These are phyloP conservation scores for Syzygium aqueum DNA, from an alignment of 345 rosid species.

Conservation along the genomic window DNA sequence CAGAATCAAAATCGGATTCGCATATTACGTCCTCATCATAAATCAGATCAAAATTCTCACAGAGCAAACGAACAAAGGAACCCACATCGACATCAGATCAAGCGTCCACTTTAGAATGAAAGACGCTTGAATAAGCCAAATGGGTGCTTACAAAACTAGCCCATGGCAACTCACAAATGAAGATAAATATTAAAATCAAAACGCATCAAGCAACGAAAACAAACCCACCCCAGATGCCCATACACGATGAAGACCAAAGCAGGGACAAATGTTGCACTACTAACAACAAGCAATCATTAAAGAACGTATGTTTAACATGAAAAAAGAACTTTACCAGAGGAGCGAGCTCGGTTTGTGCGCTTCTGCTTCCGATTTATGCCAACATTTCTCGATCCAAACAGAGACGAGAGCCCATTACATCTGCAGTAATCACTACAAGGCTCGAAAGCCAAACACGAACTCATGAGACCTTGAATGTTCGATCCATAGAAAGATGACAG, in stretches of 20 bases:
- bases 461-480: conserved; percentile 18
- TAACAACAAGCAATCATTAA: background rate
- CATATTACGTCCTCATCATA: background rate
- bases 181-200: background rate
- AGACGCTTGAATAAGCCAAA: background rate
- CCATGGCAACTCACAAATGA: background rate
- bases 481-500: conserved; percentile 15
- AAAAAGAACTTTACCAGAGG: background rate
- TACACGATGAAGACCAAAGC: background rate
- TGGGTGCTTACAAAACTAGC: background rate
- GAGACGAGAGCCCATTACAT: conserved; percentile 16
- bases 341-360: background rate
- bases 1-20: background rate
- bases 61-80: background rate
- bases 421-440: conserved; percentile 26
- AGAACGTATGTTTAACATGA: background rate
- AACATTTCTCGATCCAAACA: conserved; percentile 5
- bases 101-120: background rate
- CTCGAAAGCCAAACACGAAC: conserved; percentile 30
- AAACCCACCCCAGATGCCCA: background rate
- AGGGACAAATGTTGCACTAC: background rate
- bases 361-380: conserved; percentile 7
- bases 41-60: background rate
- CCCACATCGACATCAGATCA: background rate
- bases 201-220: background rate